Conservation (phyloP, 2,329 filamentous ascomycete species). For the Endocalyx cinctus region DNA sequence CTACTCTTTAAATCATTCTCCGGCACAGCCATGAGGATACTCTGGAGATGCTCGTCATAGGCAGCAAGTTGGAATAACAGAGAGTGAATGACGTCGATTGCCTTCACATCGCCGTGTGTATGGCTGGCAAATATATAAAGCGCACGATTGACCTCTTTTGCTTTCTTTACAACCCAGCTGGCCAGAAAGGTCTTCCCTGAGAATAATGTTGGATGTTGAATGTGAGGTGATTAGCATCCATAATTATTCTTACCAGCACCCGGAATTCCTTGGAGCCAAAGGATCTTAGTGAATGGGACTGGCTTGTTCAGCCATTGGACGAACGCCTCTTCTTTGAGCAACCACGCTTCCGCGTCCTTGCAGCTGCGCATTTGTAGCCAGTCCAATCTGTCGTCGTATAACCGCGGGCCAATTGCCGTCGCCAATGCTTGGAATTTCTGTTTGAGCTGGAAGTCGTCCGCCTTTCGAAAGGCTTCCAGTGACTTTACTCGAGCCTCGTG, state of each 20-base stretch:
- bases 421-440: slow-evolving; percentile 10
- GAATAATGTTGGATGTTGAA: no score
- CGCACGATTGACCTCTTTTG: slow-evolving; percentile 2
- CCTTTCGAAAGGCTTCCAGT: slow-evolving; percentile 7
- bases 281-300: slow-evolving; percentile 2
- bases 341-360: slow-evolving; percentile 7
- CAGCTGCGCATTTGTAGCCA: slow-evolving; percentile 5
- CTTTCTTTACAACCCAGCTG: slow-evolving; percentile 4
- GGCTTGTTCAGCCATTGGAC: slow-evolving; percentile 9
- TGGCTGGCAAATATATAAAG: slow-evolving; percentile 14
- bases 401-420: slow-evolving; percentile 7
- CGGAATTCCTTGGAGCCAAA: slow-evolving; percentile 20
- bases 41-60: slow-evolving; percentile 14
- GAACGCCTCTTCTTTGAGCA: slow-evolving; percentile 10
- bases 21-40: slow-evolving; percentile 13
- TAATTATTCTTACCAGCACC: slow-evolving; percentile 20
- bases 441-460: slow-evolving; percentile 1
- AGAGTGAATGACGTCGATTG: slow-evolving; percentile 13
- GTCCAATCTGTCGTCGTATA: slow-evolving; percentile 9
- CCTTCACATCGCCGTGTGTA: slow-evolving; percentile 6
- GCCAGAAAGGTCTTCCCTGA: slow-evolving; percentile 13
- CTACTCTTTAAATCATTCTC: slow-evolving; percentile 10
- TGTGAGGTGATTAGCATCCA: no score
- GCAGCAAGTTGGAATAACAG: slow-evolving; percentile 14
- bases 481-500: slow-evolving; percentile 7